phyloP scores from a whole-genome alignment of 2,329 filamentous ascomycete genomes.

The Pseudogymnoascus sp. region DNA sequence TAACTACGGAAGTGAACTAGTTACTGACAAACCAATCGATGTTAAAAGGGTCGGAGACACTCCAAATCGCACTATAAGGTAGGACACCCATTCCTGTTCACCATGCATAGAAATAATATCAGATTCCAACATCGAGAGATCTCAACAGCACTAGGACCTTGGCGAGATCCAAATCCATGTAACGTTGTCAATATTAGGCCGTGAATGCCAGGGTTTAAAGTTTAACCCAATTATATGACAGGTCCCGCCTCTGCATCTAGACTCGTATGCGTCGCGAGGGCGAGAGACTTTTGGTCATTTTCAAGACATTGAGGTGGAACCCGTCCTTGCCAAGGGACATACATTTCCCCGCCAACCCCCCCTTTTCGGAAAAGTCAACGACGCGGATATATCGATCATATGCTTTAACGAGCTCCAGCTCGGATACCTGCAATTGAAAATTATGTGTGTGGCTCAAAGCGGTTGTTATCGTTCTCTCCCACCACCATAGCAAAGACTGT shows the following conservation, averaged over 20 bases:
- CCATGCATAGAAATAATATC: background rate
- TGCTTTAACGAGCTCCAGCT: background rate
- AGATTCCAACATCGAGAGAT: background rate
- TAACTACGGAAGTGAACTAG: background rate
- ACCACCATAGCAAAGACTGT: background rate
- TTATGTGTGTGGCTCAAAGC: background rate
- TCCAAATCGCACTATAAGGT: background rate
- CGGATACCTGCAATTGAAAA: background rate
- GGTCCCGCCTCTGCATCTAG: background rate
- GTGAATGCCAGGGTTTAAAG: background rate
- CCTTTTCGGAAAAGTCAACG: background rate
- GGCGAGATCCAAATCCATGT: background rate
- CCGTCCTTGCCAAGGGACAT: background rate
- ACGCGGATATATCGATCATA: background rate
- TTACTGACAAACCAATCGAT: background rate
- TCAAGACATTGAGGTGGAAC: background rate
- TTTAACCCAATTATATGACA: background rate
- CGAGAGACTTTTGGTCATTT: background rate
- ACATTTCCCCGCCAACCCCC: background rate
- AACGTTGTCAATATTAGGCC: background rate
- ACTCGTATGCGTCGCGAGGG: background rate
- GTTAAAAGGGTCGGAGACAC: background rate
- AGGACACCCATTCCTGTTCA: background rate
- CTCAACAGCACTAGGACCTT: background rate
- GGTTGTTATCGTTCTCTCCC: background rate